Evolutionary conservation across 2,329 filamentous ascomycete species (phyloP), one percentile per base, ranked within the genome.

Genomic region (Pseudogymnoascus sp.): DNA sequence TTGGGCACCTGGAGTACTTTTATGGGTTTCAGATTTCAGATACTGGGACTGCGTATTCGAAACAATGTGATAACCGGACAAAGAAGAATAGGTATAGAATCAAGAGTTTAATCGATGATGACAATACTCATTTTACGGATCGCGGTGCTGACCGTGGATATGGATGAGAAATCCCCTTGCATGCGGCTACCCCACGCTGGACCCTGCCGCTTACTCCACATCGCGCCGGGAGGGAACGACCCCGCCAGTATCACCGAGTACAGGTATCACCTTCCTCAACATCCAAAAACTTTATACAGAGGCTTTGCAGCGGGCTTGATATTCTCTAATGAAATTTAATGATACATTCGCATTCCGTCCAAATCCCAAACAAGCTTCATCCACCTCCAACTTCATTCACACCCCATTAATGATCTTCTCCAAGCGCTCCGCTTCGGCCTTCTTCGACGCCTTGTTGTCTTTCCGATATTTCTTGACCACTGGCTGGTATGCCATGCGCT

Each of bases 161-260:
- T 34, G 19, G 34, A 19, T 36, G 51, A 57, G 51, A 21, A 34
- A 2, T 54, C 16, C n/a, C 51, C 25, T 57, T 21, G 16, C 10
- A 57, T 57, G 28, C 11, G 51, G 51, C 28, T 36, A 36, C 51
- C 28, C 51, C 51, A 57, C 51, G 28, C 16, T 34, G 51, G 25
- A 57, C 51, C 28, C 51, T 36, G 51, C 28, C 51, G 31, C 51
- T 31, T 36, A 57, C 51, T 57, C 51, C 51, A 36, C 51, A 54
- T 31, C 4, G 51, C 11, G 51, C 28, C 28, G n/a, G 51, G 28
- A 57, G 16, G 28, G 25, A 57, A 34, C 31, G 31, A 34, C 31
- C 51, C 51, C 28, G 51, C 6, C 8, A 54, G 25, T 54, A 54
- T 31, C 23, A 54, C n/a, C 48, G 7, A 10, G 48, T 19, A 34